Conservation (phyloP, 2,329 filamentous ascomycete genomes). For the Clarireedia hainanense region DNA sequence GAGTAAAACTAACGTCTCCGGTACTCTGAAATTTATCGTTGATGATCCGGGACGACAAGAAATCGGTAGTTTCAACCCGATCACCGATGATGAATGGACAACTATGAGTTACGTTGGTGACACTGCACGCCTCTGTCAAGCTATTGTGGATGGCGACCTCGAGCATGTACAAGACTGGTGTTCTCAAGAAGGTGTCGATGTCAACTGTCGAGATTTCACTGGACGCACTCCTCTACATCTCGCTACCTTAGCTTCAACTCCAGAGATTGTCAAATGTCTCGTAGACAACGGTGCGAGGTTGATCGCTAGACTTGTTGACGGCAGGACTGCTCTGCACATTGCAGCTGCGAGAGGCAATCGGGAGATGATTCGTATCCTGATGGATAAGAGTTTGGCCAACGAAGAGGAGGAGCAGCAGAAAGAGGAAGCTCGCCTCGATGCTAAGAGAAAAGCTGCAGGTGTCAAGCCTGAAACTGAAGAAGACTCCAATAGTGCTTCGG, state of each 20-base stretch:
- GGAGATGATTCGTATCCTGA: slow-evolving; percentile 63
- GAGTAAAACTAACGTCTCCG: slow-evolving; percentile 67
- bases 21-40: slow-evolving; percentile 64
- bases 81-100: slow-evolving; percentile 79
- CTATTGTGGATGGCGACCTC: slow-evolving; percentile 67
- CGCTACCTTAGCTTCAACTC: slow-evolving; percentile 59
- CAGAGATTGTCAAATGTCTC: slow-evolving; percentile 62
- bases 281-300: slow-evolving; percentile 67
- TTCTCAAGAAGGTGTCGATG: slow-evolving; percentile 57
- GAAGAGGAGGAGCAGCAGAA: slow-evolving; percentile 59
- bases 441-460: slow-evolving; percentile 15
- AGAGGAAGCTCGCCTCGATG: slow-evolving; percentile 34
- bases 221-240: slow-evolving; percentile 74
- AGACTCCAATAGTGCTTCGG: slow-evolving; percentile 31
- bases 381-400: slow-evolving; percentile 67
- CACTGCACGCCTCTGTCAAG: slow-evolving; percentile 68
- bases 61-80: slow-evolving; percentile 68
- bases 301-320: slow-evolving; percentile 68
- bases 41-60: slow-evolving; percentile 75
- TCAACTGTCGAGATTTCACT: slow-evolving; percentile 68
- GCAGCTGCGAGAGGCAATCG: slow-evolving; percentile 62
- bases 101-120: slow-evolving; percentile 86
- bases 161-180: slow-evolving; percentile 66
- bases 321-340: slow-evolving; percentile 74
- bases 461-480: slow-evolving; percentile 28